phyloP scores from a whole-genome alignment of 2,329 filamentous ascomycete species.

The Blastomyces gilchristii region DNA sequence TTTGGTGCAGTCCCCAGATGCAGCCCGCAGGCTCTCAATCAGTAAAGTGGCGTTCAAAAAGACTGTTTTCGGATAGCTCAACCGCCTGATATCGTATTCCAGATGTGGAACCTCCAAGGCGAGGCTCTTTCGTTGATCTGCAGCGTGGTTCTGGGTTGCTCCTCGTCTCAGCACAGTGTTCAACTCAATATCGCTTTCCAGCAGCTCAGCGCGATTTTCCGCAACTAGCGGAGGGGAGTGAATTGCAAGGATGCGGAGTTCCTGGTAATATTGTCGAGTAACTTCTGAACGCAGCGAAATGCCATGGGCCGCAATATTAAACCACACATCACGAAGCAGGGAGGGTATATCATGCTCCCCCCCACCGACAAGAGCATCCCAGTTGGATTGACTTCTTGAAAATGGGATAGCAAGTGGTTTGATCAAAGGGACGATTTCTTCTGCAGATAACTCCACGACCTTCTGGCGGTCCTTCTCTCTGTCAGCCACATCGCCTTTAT shows the following conservation, averaged over 20 bases:
- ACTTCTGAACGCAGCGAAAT: constrained; percentile 66
- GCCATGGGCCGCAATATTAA: constrained; percentile 92
- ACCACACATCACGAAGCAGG: constrained; percentile 86
- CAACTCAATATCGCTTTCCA: constrained; percentile 93
- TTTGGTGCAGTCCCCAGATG: constrained; percentile 80
- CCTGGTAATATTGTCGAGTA: constrained; percentile 60
- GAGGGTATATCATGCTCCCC: constrained; percentile 52
- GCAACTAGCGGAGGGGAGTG: constrained; percentile 80
- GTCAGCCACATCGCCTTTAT: constrained; percentile 76
- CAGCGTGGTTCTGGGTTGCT: constrained; percentile 59
- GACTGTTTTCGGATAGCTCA: constrained; percentile 83
- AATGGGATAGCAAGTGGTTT: constrained; percentile 80
- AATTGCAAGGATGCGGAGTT: constrained; percentile 73
- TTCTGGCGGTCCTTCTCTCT: constrained; percentile 61
- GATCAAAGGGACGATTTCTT: constrained; percentile 78
- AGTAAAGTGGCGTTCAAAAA: constrained; percentile 86
- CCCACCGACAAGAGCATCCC: constrained; percentile 22
- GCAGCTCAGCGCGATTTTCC: constrained; percentile 76
- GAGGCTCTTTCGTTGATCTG: constrained; percentile 71
- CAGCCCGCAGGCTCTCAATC: constrained; percentile 77
- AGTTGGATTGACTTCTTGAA: constrained; percentile 36
- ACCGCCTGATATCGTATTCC: constrained; percentile 63
- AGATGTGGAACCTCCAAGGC: constrained; percentile 63
- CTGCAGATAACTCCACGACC: constrained; percentile 71
- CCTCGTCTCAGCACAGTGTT: constrained; percentile 87